Conservation (phyloP, 1,284 basidiomycete species). For the Malassezia arunalokei region DNA sequence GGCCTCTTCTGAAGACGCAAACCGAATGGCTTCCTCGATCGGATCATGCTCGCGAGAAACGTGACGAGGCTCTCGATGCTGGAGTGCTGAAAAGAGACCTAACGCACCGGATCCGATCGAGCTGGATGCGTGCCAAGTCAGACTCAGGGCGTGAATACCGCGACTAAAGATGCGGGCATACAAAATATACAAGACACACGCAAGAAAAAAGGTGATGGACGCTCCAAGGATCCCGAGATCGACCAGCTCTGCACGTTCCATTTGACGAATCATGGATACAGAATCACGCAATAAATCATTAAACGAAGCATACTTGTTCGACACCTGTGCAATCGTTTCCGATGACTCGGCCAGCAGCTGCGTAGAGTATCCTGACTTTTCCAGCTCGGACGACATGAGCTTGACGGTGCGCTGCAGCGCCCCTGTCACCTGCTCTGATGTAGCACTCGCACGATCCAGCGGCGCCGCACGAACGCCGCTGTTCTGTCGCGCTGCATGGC, state of each 20-base stretch:
- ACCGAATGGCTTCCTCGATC: too few relatives aligned
- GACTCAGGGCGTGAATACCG: constrained; percentile 16
- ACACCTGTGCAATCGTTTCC: constrained; percentile 25
- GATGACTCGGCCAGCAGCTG: constrained; percentile 41
- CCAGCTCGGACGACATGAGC: constrained; percentile 39
- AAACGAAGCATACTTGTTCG: constrained; percentile 35
- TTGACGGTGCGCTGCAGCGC: constrained; percentile 37
- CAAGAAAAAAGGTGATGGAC: constrained; percentile 33
- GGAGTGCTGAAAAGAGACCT: background rate
- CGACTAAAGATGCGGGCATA: constrained; percentile 36
- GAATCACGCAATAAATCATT: constrained; percentile 32
- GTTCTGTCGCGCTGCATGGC: background rate
- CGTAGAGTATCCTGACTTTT: constrained; percentile 39
- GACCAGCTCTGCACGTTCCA: constrained; percentile 39
- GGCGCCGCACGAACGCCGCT: background rate
- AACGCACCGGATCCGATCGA: background rate
- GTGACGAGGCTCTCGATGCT: too few relatives aligned
- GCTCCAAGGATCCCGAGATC: constrained; percentile 29
- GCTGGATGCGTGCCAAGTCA: background rate
- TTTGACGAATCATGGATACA: constrained; percentile 34
- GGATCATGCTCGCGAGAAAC: too few relatives aligned
- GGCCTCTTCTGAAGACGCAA: too few relatives aligned
- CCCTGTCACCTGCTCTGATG: constrained; percentile 36
- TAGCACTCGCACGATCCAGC: constrained; percentile 33
- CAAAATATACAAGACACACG: constrained; percentile 36